Percentiles rank a stretch among this genome's conserved stretches.
These are phyloP conservation scores for Puccinia triticina DNA, from an alignment of 1,284 basidiomycete genomes.

Conservation along the genomic window DNA sequence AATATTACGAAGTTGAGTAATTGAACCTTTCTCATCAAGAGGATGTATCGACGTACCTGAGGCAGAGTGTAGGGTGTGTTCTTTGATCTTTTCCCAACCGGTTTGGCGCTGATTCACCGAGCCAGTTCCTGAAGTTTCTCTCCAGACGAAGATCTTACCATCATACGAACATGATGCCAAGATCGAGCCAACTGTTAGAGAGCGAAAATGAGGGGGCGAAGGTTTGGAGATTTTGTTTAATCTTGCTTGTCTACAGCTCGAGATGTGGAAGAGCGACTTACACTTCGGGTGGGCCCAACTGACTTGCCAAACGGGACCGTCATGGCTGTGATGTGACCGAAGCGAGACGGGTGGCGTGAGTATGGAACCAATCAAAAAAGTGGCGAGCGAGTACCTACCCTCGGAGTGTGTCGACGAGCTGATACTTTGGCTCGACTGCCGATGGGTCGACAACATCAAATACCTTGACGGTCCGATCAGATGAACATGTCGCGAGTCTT, in stretches of 20 bases:
- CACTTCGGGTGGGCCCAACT: slow-evolving; percentile 98
- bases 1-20: not conserved
- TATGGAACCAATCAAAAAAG: not conserved
- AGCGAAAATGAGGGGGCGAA: not conserved
- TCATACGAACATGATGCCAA: slow-evolving; percentile 97
- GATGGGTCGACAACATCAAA: slow-evolving; percentile 92
- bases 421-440: slow-evolving; percentile 65
- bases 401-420: slow-evolving; percentile 69
- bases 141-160: slow-evolving; percentile 98
- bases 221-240: not conserved
- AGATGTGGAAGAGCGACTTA: slow-evolving; percentile 16
- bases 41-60: slow-evolving; percentile 68
- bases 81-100: slow-evolving; percentile 89
- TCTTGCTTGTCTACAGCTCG: not conserved
- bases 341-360: not conserved
- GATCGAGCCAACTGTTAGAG: slow-evolving; percentile 72
- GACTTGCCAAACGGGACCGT: slow-evolving; percentile 96
- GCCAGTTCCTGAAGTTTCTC: slow-evolving; percentile 70
- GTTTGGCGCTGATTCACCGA: slow-evolving; percentile 62
- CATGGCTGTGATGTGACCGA: slow-evolving; percentile 67
- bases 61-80: slow-evolving; percentile 90
- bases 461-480: slow-evolving; percentile 90
- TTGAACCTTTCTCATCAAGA: not conserved
- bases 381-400: slow-evolving; percentile 67
- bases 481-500: slow-evolving; percentile 92